phyloP scores from a whole-genome alignment of 1,284 basidiomycete genomes.

The Quambalaria eucalypti region DNA sequence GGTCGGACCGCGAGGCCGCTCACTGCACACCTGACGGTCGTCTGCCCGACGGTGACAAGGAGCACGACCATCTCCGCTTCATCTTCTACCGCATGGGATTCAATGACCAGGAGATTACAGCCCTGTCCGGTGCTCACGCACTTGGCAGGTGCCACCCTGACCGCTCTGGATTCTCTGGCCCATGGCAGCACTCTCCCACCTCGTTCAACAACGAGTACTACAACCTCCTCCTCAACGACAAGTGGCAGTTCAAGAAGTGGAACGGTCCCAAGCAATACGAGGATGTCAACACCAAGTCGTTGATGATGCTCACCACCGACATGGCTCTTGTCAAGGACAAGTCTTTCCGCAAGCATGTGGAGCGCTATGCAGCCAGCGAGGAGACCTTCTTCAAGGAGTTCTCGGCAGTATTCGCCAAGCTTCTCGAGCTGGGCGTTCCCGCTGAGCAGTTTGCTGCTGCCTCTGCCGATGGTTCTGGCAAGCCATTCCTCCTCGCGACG shows the following conservation, averaged over 20 bases:
- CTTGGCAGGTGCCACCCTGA: conserved; percentile 81
- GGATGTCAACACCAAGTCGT: conserved; percentile 72
- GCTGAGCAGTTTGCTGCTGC: conserved; percentile 36
- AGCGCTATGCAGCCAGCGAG: conserved; percentile 43
- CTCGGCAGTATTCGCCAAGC: conserved; percentile 22
- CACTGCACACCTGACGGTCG: conserved; percentile 75
- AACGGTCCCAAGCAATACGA: conserved; percentile 83
- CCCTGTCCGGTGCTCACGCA: conserved; percentile 85
- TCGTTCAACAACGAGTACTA: conserved; percentile 84
- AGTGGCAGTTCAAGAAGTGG: conserved; percentile 70
- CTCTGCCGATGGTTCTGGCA: conserved; percentile 14
- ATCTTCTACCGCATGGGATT: conserved; percentile 53
- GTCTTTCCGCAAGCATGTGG: conserved; percentile 37
- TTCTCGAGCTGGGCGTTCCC: conserved; percentile 43
- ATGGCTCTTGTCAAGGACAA: conserved; percentile 33
- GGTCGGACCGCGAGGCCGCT: conserved; percentile 44
- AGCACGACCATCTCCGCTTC: conserved; percentile 73
- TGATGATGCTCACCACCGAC: conserved; percentile 70
- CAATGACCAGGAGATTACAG: conserved; percentile 77
- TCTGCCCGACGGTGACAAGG: conserved; percentile 80
- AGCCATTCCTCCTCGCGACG: conserved; percentile 16
- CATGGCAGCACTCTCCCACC: conserved; percentile 54
- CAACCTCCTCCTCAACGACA: conserved; percentile 78
- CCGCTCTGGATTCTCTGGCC: conserved; percentile 45
- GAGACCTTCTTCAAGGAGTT: conserved; percentile 45